Base-by-base conservation (phyloP, 371 early-diverging fungal species). In the Chytridium lagenaria region DNA sequence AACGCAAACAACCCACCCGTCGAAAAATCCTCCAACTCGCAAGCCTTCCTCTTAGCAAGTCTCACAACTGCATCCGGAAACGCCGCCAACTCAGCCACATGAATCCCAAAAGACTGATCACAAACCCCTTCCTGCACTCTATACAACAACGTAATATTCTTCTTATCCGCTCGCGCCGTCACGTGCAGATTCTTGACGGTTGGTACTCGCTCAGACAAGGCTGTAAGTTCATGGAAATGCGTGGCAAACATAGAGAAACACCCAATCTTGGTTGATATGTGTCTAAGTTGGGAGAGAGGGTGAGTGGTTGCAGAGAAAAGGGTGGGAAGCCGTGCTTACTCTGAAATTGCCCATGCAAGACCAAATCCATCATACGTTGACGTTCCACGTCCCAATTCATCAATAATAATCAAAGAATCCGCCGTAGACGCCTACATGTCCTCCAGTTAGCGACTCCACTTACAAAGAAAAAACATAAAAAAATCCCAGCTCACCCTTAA, bases 351-450 rank as follows among this genome's bases (percentile, higher is more conserved):
- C 94, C 95, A 94, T 12, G 99, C 99, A 49, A 99, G 83, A 23
- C 98, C 97, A 71, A 82, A 85, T 3, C 99, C 99, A 82, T 99
- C 99, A 77, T 93, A 94, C 0, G 99, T 98, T 71, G 95, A 93
- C 39, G 99, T 99, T 33, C 99, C 99, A 71, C 99, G 89, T 28
- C 99, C 99, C 22, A 99, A 91, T 80, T 99, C 99, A 82, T 99
- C 99, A 78, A 99, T 97, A 69, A 99, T 94, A 44, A 99, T 93
- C 10, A 99, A 86, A 0, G 98, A 97, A 55, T 93, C 84, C 0
- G 78, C 40, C 0, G 98, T 93, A 1, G 98, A 95, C 1, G 92
- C 83, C 85, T 89, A 78, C 40, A n/a, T n/a, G n/a, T n/a, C n/a
- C n/a, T n/a, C n/a, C n/a, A 69, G 67, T 16, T n/a, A 26, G 51